Evolutionary conservation across 306 rosid genomes (phyloP).

Genomic region (Sechiopsis laciniata): DNA sequence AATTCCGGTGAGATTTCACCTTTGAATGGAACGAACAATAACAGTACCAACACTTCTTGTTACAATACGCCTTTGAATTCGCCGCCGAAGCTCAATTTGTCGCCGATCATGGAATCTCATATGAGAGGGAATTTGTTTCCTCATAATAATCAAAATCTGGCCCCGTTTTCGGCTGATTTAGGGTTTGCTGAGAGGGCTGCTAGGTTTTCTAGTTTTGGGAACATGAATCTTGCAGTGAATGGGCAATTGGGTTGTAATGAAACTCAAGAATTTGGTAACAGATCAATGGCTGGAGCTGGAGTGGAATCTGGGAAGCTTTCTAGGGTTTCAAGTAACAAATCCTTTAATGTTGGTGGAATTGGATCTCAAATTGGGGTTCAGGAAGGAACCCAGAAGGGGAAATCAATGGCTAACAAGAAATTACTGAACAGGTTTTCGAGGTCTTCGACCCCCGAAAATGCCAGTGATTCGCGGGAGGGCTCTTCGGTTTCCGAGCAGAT

Average conservation of each 20-base stretch:
- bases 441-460: slow-evolving; percentile 44
- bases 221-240: slow-evolving; percentile 21
- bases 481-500: slow-evolving; percentile 53
- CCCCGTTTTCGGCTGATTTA: slow-evolving; percentile 44
- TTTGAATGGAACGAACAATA: slow-evolving; percentile 19
- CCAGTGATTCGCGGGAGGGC: slow-evolving; percentile 46
- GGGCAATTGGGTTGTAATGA: slow-evolving; percentile 33
- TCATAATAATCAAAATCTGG: slow-evolving; percentile 32
- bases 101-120: slow-evolving; percentile 35
- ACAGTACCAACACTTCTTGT: slow-evolving; percentile 38
- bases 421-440: slow-evolving; percentile 30
- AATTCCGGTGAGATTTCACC: slow-evolving; percentile 42
- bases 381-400: slow-evolving; percentile 26
- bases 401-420: slow-evolving; percentile 29
- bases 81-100: slow-evolving; percentile 44
- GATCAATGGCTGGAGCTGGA: slow-evolving; percentile 29
- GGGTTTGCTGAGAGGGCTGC: slow-evolving; percentile 54
- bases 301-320: slow-evolving; percentile 33
- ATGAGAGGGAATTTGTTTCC: slow-evolving; percentile 28
- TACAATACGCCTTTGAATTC: slow-evolving; percentile 52
- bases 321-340: slow-evolving; percentile 32
- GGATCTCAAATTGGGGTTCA: slow-evolving; percentile 30
- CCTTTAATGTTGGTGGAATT: slow-evolving; percentile 16
- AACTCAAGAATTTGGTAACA: slow-evolving; percentile 30
- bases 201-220: slow-evolving; percentile 40